These are phyloP conservation scores for Acmispon strigosus DNA, from an alignment of 306 rosid species.

Conservation along the genomic window DNA sequence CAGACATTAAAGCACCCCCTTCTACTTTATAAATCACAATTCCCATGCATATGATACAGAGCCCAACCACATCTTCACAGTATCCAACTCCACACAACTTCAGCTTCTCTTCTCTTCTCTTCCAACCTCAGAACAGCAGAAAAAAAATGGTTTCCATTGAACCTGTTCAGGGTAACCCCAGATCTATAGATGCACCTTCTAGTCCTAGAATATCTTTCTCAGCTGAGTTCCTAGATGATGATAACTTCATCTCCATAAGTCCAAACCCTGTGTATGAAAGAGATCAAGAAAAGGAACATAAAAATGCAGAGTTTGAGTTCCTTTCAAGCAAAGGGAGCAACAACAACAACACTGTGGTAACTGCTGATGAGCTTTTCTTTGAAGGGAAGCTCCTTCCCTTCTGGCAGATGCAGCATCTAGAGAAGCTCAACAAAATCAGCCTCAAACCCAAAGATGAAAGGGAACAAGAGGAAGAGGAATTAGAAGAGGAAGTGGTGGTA, in stretches of 20 bases:
- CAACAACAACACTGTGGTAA: conserved; percentile 44
- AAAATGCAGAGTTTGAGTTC: conserved; percentile 79
- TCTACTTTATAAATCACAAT: conserved; percentile 43
- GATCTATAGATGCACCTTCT: conserved; percentile 46
- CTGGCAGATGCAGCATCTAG: conserved; percentile 80
- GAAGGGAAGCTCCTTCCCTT: conserved; percentile 96
- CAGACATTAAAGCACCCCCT: conserved; percentile 26
- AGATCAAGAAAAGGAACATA: conserved; percentile 28
- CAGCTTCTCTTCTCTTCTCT: conserved; percentile 6
- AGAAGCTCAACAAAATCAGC: conserved; percentile 69
- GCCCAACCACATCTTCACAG: background rate
- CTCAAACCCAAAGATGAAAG: conserved; percentile 42
- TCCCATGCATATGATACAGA: conserved; percentile 40
- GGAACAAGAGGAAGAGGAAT: conserved; percentile 26
- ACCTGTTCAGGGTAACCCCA: conserved; percentile 35
- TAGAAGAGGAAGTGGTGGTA: conserved; percentile 24
- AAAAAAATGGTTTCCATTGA: conserved; percentile 55
- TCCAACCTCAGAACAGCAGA: conserved; percentile 8
- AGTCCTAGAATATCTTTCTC: conserved; percentile 97
- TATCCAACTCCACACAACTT: background rate
- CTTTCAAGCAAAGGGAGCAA: conserved; percentile 53
- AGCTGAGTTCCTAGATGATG: conserved; percentile 80
- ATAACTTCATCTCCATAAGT: conserved; percentile 73
- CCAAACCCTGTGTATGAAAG: conserved; percentile 46
- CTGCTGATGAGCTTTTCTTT: conserved; percentile 96